Conservation (phyloP, 805 yeast genomes). For the Middelhovenomyces tepae region DNA sequence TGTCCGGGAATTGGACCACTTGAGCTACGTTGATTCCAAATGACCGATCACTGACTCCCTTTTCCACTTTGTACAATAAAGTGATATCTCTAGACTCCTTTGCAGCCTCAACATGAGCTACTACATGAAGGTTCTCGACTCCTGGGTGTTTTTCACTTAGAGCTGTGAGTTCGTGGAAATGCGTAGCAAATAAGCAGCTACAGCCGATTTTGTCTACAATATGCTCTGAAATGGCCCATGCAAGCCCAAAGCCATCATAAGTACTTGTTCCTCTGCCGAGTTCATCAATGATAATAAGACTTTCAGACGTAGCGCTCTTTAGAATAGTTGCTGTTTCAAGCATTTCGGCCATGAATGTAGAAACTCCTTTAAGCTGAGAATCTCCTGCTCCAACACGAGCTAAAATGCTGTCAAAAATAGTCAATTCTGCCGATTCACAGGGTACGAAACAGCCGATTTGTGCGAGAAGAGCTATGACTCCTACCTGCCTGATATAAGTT, state of each 20-base stretch:
- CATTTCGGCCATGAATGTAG: conserved; percentile 97
- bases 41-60: conserved; percentile 91
- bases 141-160: conserved; percentile 49
- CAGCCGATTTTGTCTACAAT: conserved; percentile 63
- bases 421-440: conserved; percentile 63
- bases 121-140: conserved; percentile 83
- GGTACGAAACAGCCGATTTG: conserved; percentile 91
- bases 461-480: conserved; percentile 77
- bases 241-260: conserved; percentile 95
- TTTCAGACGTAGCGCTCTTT: conserved; percentile 65
- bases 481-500: conserved; percentile 82
- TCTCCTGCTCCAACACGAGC: conserved; percentile 99
- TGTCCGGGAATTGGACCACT: conserved; percentile 83
- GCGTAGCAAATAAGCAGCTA: conserved; percentile 90
- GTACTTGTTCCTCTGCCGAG: conserved; percentile 92
- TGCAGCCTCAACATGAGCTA: conserved; percentile 58
- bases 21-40: conserved; percentile 98
- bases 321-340: conserved; percentile 84
- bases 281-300: conserved; percentile 86
- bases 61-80: conserved; percentile 84
- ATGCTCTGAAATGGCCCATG: conserved; percentile 91
- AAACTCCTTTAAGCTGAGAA: conserved; percentile 92
- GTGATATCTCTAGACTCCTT: conserved; percentile 65
- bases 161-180: conserved; percentile 90
- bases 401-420: conserved; percentile 81